Conservation (phyloP, 306 rosid species). For the Sphenostylis stenocarpa region DNA sequence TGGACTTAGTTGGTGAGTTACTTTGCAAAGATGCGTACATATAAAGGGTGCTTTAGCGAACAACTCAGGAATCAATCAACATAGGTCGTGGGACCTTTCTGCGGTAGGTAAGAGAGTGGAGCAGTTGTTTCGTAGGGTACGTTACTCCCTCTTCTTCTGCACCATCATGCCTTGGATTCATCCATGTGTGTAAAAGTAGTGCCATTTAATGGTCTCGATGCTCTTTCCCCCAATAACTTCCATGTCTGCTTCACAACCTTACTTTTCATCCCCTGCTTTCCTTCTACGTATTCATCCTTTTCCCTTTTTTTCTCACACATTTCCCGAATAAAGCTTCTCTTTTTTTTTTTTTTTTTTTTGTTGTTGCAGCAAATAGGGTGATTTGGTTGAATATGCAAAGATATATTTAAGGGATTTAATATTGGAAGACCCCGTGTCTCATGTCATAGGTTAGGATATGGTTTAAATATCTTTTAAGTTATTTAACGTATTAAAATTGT, state of each 20-base stretch:
- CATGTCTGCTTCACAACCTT: background rate
- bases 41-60: background rate
- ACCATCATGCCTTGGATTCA: background rate
- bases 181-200: background rate
- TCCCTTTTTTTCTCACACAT: no score
- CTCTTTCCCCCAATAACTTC: background rate
- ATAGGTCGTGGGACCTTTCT: background rate
- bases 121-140: background rate
- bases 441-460: no score
- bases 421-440: no score
- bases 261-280: background rate
- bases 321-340: no score
- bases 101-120: slow-evolving; percentile 37
- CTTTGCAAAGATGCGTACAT: background rate
- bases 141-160: background rate
- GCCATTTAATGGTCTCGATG: background rate
- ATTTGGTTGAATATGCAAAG: no score
- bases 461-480: no score
- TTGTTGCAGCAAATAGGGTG: no score
- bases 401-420: no score
- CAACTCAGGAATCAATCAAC: background rate
- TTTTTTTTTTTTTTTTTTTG: no score
- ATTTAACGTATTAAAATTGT: no score
- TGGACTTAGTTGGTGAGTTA: background rate
- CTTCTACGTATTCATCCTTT: background rate